Conservation (phyloP, 176 grass and related monocot species). For the Cenchrus americanus region DNA sequence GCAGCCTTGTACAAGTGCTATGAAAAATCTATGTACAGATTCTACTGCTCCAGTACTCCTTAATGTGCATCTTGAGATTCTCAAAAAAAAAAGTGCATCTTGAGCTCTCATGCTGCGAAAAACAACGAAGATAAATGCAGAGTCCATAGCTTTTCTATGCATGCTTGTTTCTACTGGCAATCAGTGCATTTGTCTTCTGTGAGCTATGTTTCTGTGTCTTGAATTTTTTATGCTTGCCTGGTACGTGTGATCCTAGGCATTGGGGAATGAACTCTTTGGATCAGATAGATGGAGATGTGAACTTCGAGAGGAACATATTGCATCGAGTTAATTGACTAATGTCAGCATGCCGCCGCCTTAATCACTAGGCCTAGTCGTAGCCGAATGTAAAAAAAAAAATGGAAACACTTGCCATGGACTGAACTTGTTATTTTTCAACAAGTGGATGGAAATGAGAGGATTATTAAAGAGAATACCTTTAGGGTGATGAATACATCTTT, state of each 20-base stretch:
- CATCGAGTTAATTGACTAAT: background rate
- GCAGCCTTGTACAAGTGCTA: conserved; percentile 12
- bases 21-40: conserved; percentile 37
- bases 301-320: conserved; percentile 27
- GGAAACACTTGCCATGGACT: background rate
- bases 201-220: background rate
- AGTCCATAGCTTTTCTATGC: background rate
- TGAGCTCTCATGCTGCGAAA: conserved; percentile 15
- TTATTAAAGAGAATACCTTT: conserved; percentile 37
- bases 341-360: background rate
- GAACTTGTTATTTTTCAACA: background rate
- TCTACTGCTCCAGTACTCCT: background rate
- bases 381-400: background rate
- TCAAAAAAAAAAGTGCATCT: too few relatives aligned
- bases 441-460: background rate
- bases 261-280: background rate
- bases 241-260: conserved; percentile 8
- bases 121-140: background rate
- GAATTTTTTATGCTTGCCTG: conserved; percentile 13
- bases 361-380: background rate
- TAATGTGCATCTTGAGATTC: conserved; percentile 6
- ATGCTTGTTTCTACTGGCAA: background rate
- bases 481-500: conserved; percentile 16
- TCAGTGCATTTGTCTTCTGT: background rate
- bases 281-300: conserved; percentile 8